Evolutionary conservation across 2,329 filamentous ascomycete species (phyloP).

Genomic region (Stagonosporopsis chrysanthemi): DNA sequence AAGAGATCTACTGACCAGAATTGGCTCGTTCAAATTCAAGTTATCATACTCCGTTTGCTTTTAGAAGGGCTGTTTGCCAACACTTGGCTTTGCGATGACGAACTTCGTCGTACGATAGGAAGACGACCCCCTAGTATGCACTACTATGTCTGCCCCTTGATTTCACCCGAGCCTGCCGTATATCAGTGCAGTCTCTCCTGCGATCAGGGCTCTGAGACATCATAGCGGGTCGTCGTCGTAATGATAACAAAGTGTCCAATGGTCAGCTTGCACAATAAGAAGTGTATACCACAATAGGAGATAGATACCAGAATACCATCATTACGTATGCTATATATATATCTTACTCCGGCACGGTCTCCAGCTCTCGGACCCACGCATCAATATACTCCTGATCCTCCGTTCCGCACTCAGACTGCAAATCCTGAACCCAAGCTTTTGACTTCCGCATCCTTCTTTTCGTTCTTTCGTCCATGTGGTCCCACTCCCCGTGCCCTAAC

Average conservation of each 20-base stretch:
- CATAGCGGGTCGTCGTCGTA: background rate
- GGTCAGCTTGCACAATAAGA: background rate
- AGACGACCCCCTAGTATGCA: background rate
- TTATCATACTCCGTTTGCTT: background rate
- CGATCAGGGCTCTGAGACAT: too few species aligned
- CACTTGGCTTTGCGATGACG: background rate
- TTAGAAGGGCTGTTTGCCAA: background rate
- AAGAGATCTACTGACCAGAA: background rate
- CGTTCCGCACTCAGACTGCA: slow-evolving; percentile 13
- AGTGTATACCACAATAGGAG: background rate
- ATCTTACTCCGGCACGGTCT: slow-evolving; percentile 1
- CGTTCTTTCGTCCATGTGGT: slow-evolving; percentile 10
- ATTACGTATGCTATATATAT: background rate
- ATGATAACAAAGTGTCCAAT: background rate
- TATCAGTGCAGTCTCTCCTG: too few species aligned
- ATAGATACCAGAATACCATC: background rate
- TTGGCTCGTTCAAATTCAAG: background rate
- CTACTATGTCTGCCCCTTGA: background rate
- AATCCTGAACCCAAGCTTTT: slow-evolving; percentile 14
- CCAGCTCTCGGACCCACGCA: slow-evolving; percentile 17
- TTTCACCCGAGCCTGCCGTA: background rate
- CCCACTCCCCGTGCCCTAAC: slow-evolving; percentile 15
- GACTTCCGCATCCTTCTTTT: slow-evolving; percentile 12
- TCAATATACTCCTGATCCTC: slow-evolving; percentile 20
- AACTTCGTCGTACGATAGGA: background rate